Evolutionary conservation across 1,284 basidiomycete species (phyloP), one percentile per base, ranked within the genome.

Genomic region (Boletus mariae): DNA sequence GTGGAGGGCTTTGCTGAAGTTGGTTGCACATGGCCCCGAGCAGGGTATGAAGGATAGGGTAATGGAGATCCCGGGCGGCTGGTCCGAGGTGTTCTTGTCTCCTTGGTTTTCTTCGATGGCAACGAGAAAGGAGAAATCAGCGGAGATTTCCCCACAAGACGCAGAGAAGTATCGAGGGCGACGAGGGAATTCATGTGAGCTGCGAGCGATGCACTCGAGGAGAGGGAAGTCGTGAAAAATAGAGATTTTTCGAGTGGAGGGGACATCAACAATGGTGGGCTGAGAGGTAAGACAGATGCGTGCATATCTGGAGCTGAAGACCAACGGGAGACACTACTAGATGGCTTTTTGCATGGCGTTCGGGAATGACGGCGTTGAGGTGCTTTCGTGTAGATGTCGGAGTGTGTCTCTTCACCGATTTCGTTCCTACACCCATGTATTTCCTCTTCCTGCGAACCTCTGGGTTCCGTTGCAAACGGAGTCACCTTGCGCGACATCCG

Each of bases 201-300:
- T 10, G 53, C 44, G 7, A 69, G 52, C n/a, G 66, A 66, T n/a
- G 31, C 17, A 7, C 53, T 57, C 32, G 56, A 57, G 13, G 63
- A 58, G 28, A 48, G 26, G 1, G 67, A 41, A 7, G 68, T 58
- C 0, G 68, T 63, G 40, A 69, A 68, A 47, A 68, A 70, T 25
- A 69, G 59, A 0, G 59, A 54, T 41, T 49, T 59, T 38, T 64
- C 67, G 23, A 69, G 68, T 9, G 65, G 67, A 1, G 63, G 57
- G 4, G 68, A 69, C 68, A 58, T 71, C 34, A 70, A 37, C 11
- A 52, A 59, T 3, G 67, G 59, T 5, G 70, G 68, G 42, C 63
- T 63, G 15, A 53, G 57, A 5, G 69, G 69, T 11, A 68, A 46
- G 25, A 70, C 47, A 1, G 57, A 64, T 3, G 51, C 55, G 17